Evolutionary conservation across 2,329 filamentous ascomycete genomes (phyloP), one percentile per base, ranked within the genome.

Genomic region (Colletotrichum kahawae): DNA sequence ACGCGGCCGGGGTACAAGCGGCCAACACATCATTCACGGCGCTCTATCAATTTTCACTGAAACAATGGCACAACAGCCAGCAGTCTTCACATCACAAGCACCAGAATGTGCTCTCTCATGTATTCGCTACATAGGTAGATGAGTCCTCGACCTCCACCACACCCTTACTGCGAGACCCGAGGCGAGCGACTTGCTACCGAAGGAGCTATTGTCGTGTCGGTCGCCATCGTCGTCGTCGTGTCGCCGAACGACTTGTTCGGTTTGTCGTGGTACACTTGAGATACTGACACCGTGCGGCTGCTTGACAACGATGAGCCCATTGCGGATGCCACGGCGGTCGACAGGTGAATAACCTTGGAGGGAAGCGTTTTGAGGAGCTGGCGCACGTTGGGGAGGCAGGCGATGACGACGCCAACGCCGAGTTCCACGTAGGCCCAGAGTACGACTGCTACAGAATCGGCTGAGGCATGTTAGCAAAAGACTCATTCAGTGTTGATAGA

Each of bases 391-490:
- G 85, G 85, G 79, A 86, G 78, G 62, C 84, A 86, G 4, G 81
- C 82, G 69, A 84, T 85, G 4, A 86, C 81, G 7, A 85, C 79
- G 31, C 82, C 84, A 14, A 85, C 81, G 48, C 83, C 82, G 62
- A 84, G 81, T 71, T 86, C 84, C 13, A 86, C 79, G 2, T 79
- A 81, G 0, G 83, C 84, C 83, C 82, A 85, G 31, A 81, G 75
- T 7, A 78, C 79, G 0, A 83, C 72, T 7, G 79, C 80, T 5
- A 81, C 77, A 79, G 80, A 77, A n/a, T 81, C 77, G 82, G 82
- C 85, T 74, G 5, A 1, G 1, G 1, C 5, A 3, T 1, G 5
- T 59, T 31, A 4, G 34, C 57, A 9, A 68, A 63, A 29, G 5
- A 64, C n/a, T 43, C 13, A 29, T 64, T 10, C 9, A 2, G 4